phyloP scores from a whole-genome alignment of 2,329 filamentous ascomycete species.

The Rhytidhysteron rufulum region DNA sequence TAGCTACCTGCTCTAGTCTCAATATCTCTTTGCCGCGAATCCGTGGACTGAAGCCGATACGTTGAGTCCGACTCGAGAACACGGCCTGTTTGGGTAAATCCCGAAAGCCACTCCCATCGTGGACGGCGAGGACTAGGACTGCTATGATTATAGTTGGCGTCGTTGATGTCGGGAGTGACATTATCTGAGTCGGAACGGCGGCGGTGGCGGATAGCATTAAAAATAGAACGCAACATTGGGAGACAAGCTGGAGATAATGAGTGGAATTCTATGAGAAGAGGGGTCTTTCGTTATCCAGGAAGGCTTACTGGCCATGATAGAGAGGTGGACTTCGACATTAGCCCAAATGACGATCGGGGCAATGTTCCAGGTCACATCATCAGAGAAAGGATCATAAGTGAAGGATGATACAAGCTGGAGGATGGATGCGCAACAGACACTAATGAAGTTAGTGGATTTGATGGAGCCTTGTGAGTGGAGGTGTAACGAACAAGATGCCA shows the following conservation, averaged over 20 bases:
- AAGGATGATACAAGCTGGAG: constrained; percentile 8
- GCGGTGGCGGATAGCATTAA: too few relatives aligned
- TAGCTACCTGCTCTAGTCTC: too few relatives aligned
- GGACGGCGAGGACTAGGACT: too few relatives aligned
- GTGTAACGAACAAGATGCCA: constrained; percentile 5
- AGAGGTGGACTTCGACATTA: constrained; percentile 13
- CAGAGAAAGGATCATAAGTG: constrained; percentile 4
- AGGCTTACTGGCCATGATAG: constrained; percentile 12
- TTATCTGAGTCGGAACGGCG: too few relatives aligned
- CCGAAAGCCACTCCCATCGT: too few relatives aligned
- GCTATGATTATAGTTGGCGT: too few relatives aligned
- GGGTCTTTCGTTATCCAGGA: neutral
- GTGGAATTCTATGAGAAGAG: neutral
- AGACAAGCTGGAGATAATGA: constrained; percentile 12
- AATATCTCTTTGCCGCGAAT: too few relatives aligned
- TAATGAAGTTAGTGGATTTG: too few relatives aligned
- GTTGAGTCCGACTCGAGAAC: too few relatives aligned
- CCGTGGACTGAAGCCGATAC: too few relatives aligned
- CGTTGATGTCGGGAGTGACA: too few relatives aligned
- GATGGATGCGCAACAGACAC: constrained; percentile 11
- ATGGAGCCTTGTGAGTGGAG: neutral
- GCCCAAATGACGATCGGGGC: constrained; percentile 12
- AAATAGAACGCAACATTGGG: constrained; percentile 15
- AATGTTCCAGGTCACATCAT: constrained; percentile 12
- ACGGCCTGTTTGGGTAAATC: too few relatives aligned